Percentiles rank a stretch among this genome's conserved stretches.
phyloP scores from a whole-genome alignment of 108 stramenopile species.

The Phaeodactylum tricornutum region DNA sequence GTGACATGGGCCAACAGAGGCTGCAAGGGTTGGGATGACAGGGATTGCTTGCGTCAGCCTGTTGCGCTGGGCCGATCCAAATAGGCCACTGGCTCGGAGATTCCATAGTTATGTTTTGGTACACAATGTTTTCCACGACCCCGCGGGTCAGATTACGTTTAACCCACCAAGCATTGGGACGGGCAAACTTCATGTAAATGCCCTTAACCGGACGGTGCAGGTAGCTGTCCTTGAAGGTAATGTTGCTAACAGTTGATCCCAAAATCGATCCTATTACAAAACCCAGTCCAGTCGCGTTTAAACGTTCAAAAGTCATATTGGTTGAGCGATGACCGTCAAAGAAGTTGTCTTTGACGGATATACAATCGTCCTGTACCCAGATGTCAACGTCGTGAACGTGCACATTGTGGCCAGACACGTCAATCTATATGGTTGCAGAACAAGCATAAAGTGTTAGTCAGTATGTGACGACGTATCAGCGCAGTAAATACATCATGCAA shows the following conservation, averaged over 20 bases:
- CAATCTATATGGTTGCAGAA: too few relatives aligned
- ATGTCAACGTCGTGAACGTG: slow-evolving; percentile 25
- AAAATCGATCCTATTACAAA: slow-evolving; percentile 43
- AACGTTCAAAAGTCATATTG: slow-evolving; percentile 39
- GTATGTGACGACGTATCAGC: too few relatives aligned
- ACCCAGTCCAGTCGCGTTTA: slow-evolving; percentile 39
- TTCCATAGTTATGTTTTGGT: slow-evolving; percentile 37
- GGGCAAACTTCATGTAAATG: slow-evolving; percentile 47
- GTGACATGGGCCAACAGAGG: slow-evolving; percentile 28
- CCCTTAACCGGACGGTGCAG: slow-evolving; percentile 38
- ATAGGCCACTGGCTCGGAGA: slow-evolving; percentile 34
- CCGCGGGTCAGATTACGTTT: neutral
- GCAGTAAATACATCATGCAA: too few relatives aligned
- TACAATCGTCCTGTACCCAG: slow-evolving; percentile 47
- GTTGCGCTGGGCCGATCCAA: slow-evolving; percentile 62
- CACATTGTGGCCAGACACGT: slow-evolving; percentile 33
- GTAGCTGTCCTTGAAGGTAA: slow-evolving; percentile 39
- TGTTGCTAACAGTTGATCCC: slow-evolving; percentile 26
- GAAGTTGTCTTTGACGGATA: slow-evolving; percentile 39
- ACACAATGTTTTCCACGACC: slow-evolving; percentile 28
- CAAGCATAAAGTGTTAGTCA: too few relatives aligned
- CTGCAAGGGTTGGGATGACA: slow-evolving; percentile 29
- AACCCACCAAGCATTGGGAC: neutral
- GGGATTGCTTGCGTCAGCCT: slow-evolving; percentile 12
- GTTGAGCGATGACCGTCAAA: slow-evolving; percentile 3